phyloP scores from a whole-genome alignment of 2,329 filamentous ascomycete species.

The Boeremia exigua region DNA sequence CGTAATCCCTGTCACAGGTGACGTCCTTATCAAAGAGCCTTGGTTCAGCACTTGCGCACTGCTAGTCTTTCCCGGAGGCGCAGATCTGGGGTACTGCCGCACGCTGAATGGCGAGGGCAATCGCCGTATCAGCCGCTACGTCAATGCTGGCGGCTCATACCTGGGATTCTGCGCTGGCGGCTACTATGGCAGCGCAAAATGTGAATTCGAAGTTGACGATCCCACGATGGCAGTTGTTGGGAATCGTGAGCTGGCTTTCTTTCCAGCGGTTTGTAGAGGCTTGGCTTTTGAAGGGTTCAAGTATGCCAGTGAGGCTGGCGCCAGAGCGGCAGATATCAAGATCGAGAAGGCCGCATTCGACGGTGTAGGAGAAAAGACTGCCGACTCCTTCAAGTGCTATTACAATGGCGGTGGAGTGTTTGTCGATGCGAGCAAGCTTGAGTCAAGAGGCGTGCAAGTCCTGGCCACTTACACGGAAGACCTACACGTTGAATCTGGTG shows the following conservation, averaged over 20 bases:
- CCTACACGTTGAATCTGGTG: conserved; percentile 76
- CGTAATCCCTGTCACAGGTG: conserved; percentile 81
- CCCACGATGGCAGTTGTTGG: conserved; percentile 83
- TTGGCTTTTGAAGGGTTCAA: conserved; percentile 88
- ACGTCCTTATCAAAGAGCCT: conserved; percentile 84
- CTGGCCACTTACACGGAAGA: conserved; percentile 80
- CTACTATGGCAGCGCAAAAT: conserved; percentile 82
- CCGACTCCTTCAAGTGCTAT: conserved; percentile 74
- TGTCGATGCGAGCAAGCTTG: conserved; percentile 72
- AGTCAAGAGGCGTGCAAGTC: conserved; percentile 73
- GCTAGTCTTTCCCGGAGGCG: conserved; percentile 90
- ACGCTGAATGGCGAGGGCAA: conserved; percentile 89
- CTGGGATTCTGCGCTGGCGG: conserved; percentile 93
- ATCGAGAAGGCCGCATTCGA: conserved; percentile 68
- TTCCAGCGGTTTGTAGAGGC: conserved; percentile 83
- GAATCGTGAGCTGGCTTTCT: conserved; percentile 84
- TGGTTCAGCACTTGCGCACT: conserved; percentile 88
- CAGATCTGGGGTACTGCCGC: conserved; percentile 90
- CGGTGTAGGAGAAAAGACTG: conserved; percentile 54
- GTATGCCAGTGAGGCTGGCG: conserved; percentile 86
- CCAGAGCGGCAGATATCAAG: conserved; percentile 71
- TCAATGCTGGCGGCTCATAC: conserved; percentile 83
- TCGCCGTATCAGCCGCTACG: conserved; percentile 80
- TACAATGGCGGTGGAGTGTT: conserved; percentile 97
- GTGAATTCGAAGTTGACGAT: conserved; percentile 92